These are phyloP conservation scores for Fimicolochytrium jonesii DNA, from an alignment of 192 early-diverging fungal genomes.

Conservation along the genomic window DNA sequence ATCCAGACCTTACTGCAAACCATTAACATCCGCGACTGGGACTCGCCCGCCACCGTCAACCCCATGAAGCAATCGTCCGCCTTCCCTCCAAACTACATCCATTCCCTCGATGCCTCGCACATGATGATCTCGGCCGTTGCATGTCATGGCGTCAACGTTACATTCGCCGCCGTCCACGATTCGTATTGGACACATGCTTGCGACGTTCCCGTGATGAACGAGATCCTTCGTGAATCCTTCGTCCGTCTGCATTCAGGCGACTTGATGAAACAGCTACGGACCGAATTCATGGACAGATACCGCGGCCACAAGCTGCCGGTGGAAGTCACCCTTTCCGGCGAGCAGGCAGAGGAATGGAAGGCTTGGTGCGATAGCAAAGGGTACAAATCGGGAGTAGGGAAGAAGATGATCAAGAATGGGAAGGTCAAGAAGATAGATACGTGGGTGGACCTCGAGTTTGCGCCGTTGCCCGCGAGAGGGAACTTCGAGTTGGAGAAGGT, in stretches of 20 bases:
- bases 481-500: conserved; percentile 82
- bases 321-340: conserved; percentile 30
- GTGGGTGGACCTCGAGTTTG: conserved; percentile 65
- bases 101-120: conserved; percentile 94
- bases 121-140: conserved; percentile 92
- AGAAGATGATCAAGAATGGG: background rate
- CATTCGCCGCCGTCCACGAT: conserved; percentile 96
- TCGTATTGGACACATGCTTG: conserved; percentile 97
- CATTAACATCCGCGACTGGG: conserved; percentile 67
- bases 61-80: conserved; percentile 87
- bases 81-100: conserved; percentile 98
- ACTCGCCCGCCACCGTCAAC: conserved; percentile 75
- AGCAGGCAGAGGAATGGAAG: conserved; percentile 26
- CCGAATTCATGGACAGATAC: conserved; percentile 82
- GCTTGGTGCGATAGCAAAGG: conserved; percentile 20
- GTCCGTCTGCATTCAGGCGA: conserved; percentile 76
- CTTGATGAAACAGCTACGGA: conserved; percentile 77
- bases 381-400: background rate
- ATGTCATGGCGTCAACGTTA: conserved; percentile 71
- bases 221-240: conserved; percentile 84
- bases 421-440: conserved; percentile 17
- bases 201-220: conserved; percentile 82
- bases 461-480: conserved; percentile 73
- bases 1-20: conserved; percentile 79
- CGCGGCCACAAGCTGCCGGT: conserved; percentile 64